phyloP scores from a whole-genome alignment of 306 rosid genomes.

The Acacia melanoxylon region DNA sequence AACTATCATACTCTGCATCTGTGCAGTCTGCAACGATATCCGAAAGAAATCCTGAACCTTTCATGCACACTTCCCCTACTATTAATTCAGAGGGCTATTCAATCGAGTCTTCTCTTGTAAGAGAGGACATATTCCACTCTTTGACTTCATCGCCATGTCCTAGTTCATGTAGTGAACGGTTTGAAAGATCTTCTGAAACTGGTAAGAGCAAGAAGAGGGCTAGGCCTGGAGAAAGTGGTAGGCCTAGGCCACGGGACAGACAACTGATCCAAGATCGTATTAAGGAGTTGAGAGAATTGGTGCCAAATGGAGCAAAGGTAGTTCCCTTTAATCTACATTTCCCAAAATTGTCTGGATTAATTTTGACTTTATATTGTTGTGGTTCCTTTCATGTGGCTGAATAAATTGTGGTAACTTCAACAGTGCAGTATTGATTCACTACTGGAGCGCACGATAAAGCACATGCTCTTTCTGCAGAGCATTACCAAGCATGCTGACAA shows the following conservation, averaged over 20 bases:
- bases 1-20: constrained; percentile 63
- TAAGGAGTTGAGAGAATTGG: constrained; percentile 90
- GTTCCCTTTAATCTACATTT: constrained; percentile 11
- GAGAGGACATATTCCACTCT: constrained; percentile 60
- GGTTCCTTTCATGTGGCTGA: constrained; percentile 38
- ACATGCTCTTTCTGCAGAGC: constrained; percentile 90
- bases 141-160: constrained; percentile 82
- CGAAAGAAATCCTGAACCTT: constrained; percentile 61
- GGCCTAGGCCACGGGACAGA: constrained; percentile 98
- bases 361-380: constrained; percentile 29
- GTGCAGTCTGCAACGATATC: constrained; percentile 65
- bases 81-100: constrained; percentile 66
- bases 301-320: constrained; percentile 95
- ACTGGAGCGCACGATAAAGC: constrained; percentile 87
- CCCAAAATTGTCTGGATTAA: constrained; percentile 13
- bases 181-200: constrained; percentile 77
- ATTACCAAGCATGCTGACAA: constrained; percentile 85
- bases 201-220: constrained; percentile 87
- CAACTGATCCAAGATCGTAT: constrained; percentile 99
- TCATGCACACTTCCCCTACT: constrained; percentile 46
- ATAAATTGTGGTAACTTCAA: constrained; percentile 26
- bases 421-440: constrained; percentile 97
- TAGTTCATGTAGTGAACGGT: constrained; percentile 70
- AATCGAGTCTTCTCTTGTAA: constrained; percentile 52
- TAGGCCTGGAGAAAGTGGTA: constrained; percentile 86